Evolutionary conservation across 2,329 filamentous ascomycete species (phyloP).

Genomic region (Bimuria novae-zelandiae): DNA sequence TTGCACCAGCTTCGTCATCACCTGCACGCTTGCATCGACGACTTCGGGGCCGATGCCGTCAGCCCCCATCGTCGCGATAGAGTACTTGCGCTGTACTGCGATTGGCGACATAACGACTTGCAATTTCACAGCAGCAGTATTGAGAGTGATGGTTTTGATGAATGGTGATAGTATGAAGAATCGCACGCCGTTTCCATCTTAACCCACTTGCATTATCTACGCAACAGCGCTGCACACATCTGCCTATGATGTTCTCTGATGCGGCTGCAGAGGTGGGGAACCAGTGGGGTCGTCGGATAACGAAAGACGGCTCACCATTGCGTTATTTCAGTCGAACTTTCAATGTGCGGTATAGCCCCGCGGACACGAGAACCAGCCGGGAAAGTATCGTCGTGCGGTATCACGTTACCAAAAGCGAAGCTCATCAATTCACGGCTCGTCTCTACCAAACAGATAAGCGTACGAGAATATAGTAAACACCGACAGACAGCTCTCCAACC

Average conservation of each 20-base stretch:
- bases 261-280: too few relatives aligned
- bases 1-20: conserved; percentile 59
- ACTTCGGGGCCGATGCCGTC: conserved; percentile 74
- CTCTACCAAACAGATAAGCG: neutral
- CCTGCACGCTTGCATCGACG: conserved; percentile 65
- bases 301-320: neutral
- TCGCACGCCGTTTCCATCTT: too few relatives aligned
- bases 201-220: too few relatives aligned
- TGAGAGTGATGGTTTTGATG: neutral
- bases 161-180: too few relatives aligned
- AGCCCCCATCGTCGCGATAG: conserved; percentile 60
- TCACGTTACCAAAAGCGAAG: neutral
- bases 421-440: neutral
- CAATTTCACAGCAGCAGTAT: neutral
- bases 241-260: too few relatives aligned
- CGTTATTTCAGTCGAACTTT: neutral
- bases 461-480: neutral
- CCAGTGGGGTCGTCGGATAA: neutral
- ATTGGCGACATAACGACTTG: conserved; percentile 39
- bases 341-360: neutral
- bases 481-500: neutral
- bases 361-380: neutral
- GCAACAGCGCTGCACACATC: too few relatives aligned
- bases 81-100: conserved; percentile 28
- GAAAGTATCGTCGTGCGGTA: neutral